These are phyloP conservation scores for Arthrobotrys megalospora DNA, from an alignment of 2,329 filamentous ascomycete species.

Conservation along the genomic window DNA sequence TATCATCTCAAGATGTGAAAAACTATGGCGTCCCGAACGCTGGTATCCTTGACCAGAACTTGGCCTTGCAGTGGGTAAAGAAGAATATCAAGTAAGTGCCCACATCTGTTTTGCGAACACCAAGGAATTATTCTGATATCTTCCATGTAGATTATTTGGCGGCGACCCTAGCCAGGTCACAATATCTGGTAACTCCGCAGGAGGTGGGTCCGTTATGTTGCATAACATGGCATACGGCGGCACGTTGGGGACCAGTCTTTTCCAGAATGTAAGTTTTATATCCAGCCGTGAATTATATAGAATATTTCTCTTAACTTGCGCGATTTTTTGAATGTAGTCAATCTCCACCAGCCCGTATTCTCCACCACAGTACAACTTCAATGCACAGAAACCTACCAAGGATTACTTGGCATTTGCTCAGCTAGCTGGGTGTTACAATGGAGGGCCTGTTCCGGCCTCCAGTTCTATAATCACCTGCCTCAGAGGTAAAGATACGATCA, in stretches of 20 bases:
- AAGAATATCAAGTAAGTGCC: slow-evolving; percentile 76
- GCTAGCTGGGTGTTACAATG: slow-evolving; percentile 22
- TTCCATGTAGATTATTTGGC: slow-evolving; percentile 73
- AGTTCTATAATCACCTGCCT: slow-evolving; percentile 17
- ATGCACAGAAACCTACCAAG: slow-evolving; percentile 15
- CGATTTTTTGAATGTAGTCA: background rate
- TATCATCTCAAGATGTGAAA: slow-evolving; percentile 74
- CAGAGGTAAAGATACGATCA: slow-evolving; percentile 15
- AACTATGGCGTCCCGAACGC: slow-evolving; percentile 72
- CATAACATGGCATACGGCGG: slow-evolving; percentile 43
- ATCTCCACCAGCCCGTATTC: slow-evolving; percentile 27
- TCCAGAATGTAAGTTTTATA: slow-evolving; percentile 18
- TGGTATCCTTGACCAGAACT: slow-evolving; percentile 80
- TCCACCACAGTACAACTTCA: slow-evolving; percentile 23
- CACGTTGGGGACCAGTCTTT: slow-evolving; percentile 11
- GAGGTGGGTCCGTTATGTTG: slow-evolving; percentile 65
- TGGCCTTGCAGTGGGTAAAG: slow-evolving; percentile 81
- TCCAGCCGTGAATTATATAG: background rate
- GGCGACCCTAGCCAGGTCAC: slow-evolving; percentile 84
- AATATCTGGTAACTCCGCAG: slow-evolving; percentile 82
- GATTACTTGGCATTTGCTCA: slow-evolving; percentile 25
- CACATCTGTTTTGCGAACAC: background rate
- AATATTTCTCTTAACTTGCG: background rate
- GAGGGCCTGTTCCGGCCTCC: background rate
- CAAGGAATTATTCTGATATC: background rate